Percentiles rank a stretch among this genome's conserved stretches.
Evolutionary conservation across 2,329 filamentous ascomycete species (phyloP).

Genomic region (Hypocrella siamensis): DNA sequence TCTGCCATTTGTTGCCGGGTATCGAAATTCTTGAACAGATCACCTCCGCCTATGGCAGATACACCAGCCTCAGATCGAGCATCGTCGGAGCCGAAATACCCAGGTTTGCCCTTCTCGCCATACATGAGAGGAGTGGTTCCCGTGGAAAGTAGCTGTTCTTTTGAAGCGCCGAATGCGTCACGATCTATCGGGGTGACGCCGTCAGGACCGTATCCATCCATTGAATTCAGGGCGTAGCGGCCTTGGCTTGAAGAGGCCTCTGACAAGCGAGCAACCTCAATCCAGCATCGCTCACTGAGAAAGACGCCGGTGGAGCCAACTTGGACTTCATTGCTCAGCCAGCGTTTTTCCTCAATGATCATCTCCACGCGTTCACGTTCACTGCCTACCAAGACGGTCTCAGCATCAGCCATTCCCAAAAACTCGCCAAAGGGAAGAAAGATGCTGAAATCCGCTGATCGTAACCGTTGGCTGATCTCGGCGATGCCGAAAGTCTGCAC

Average conservation of each 20-base stretch:
- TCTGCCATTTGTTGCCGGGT: constrained; percentile 90
- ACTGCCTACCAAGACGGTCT: constrained; percentile 75
- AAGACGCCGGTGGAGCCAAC: constrained; percentile 90
- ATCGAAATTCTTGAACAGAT: constrained; percentile 97
- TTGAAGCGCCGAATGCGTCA: constrained; percentile 45
- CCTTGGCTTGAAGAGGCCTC: constrained; percentile 41
- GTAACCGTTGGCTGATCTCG: constrained; percentile 85
- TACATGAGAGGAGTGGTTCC: constrained; percentile 44
- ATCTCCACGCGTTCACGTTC: constrained; percentile 84
- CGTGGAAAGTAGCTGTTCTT: constrained; percentile 39
- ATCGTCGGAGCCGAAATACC: constrained; percentile 77
- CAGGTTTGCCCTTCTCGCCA: constrained; percentile 60
- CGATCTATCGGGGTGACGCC: constrained; percentile 42
- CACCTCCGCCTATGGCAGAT: constrained; percentile 80
- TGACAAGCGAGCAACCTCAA: constrained; percentile 65
- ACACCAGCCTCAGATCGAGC: constrained; percentile 79
- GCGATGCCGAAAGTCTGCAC: constrained; percentile 92
- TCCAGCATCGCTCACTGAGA: constrained; percentile 89
- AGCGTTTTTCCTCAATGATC: constrained; percentile 81
- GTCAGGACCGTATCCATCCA: constrained; percentile 50
- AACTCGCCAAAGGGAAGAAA: constrained; percentile 96
- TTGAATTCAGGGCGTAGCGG: constrained; percentile 25
- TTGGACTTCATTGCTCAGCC: constrained; percentile 81
- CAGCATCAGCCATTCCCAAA: constrained; percentile 70
- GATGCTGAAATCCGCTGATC: constrained; percentile 87